Evolutionary conservation across 208 protist species (phyloP), one percentile per base, ranked within the genome.

Genomic region (Trypanosoma avium): DNA sequence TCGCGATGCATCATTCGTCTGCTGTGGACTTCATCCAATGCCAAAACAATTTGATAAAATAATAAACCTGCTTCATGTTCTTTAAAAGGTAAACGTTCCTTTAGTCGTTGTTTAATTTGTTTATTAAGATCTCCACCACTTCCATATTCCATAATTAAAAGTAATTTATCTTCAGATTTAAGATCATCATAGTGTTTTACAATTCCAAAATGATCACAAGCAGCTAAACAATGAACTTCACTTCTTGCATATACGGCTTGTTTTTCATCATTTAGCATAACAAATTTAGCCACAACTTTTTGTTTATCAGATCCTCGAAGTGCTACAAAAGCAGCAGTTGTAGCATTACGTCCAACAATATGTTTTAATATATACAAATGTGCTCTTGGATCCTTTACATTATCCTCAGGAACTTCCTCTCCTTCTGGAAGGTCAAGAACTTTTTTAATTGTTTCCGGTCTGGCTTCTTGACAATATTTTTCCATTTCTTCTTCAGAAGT

Each of bases 81-180:
- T 47, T 89, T 73, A 67, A 95, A 93, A 1, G 76, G 79, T 17
- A 89, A 67, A 35, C 75, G 54, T 65, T 88, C 77, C 68, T 88
- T 87, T 52, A 82, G 76, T 33, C 89, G 84, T 61, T 85, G 73
- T 56, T 93, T 88, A 36, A 95, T 89, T 71, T 95, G 89, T 66
- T 88, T 86, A 67, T 88, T 83, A 13, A 96, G 78, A 50, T 96
- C 90, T 27, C 90, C 90, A 36, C 88, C 90, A 66, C 85, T 89
- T 62, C 77, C 84, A 69, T 92, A 96, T 77, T 94, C 86, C 88
- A 96, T 94, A 22, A 94, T 82, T 35, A 94, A 83, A 27, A 93
- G 77, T 62, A 93, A 56, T 81, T 89, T 90, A 69, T 88, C 85
- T 4, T 84, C 75, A 17, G 77, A 78, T 63, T 86, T 82, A 56